Percentiles rank a stretch among this genome's conserved stretches.
Evolutionary conservation across 208 protist species (phyloP).

Genomic region (Hexamita inflata): DNA sequence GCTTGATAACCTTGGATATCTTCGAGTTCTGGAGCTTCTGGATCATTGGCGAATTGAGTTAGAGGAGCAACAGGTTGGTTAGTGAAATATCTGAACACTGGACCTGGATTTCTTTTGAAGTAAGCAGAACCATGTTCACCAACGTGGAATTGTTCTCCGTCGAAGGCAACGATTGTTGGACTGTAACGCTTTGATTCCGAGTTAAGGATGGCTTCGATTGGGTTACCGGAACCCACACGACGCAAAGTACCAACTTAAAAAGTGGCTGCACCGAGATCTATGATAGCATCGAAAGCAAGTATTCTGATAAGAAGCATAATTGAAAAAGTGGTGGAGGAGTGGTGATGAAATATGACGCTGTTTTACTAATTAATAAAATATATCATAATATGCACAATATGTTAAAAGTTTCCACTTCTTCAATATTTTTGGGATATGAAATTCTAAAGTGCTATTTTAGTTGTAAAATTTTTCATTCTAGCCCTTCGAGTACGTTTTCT

Average conservation of each 20-base stretch:
- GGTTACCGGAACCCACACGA: background rate
- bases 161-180: slow-evolving; percentile 17
- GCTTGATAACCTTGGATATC: background rate
- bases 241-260: slow-evolving; percentile 7
- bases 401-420: too few relatives aligned
- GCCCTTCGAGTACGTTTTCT: too few relatives aligned
- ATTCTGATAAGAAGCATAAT: background rate
- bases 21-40: background rate
- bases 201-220: slow-evolving; percentile 11
- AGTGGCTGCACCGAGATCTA: background rate
- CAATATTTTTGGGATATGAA: too few relatives aligned
- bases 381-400: too few relatives aligned
- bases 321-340: too few relatives aligned
- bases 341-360: too few relatives aligned
- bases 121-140: background rate
- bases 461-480: too few relatives aligned
- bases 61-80: too few relatives aligned
- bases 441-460: too few relatives aligned
- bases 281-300: slow-evolving; percentile 1
- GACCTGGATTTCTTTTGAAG: background rate
- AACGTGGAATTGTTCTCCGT: slow-evolving; percentile 21
- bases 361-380: too few relatives aligned
- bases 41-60: background rate
- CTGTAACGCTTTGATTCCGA: slow-evolving; percentile 8
- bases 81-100: slow-evolving; percentile 6